Evolutionary conservation across 208 protist genomes (phyloP), one percentile per base, ranked within the genome.

Genomic region (Balamuthia mandrillaris): DNA sequence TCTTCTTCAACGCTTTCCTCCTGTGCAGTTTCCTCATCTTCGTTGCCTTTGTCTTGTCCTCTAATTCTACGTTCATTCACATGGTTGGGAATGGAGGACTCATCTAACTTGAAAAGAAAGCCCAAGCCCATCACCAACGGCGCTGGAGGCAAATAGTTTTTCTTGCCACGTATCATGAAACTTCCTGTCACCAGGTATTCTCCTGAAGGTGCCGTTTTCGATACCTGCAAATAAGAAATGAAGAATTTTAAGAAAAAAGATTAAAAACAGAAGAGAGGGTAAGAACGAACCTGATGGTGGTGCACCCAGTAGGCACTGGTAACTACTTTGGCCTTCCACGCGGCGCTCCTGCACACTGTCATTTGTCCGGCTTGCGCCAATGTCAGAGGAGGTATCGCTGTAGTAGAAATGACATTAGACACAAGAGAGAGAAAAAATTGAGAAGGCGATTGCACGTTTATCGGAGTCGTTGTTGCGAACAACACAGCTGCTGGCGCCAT

Each of bases 291-390:
- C 85, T 97, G 96, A 41, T 96, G 56, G 47, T 90, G 87, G 77
- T 96, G 91, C 2, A 99, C 97, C 97, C 97, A 99, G 90, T 94
- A 99, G 0, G 97, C 95, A 39, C 70, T 87, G 4, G 95, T 94
- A 7, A 7, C 61, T 3, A 86, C 79, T 82, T 99, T 98, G 41
- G 88, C 90, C 42, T 97, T 93, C 97, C 97, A 99, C 24, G 97
- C 97, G 9, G 66, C 84, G 84, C 94, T 97, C 44, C 93, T 89
- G 84, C 94, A 96, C 44, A 99, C 95, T 74, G 93, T 94, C 90
- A 96, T 94, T 9, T 82, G 89, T 42, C 90, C 90, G 27, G 90
- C 88, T 81, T 92, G 68, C 37, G 88, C 78, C 16, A 92, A 45
- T 3, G 90, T 90, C 35, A 77, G 44, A 14, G 74, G 83, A 29